A percentile compares a stretch with the other conserved stretches of the same genome.
Conservation (phyloP, 352 stramenopile genomes). For the Aphanomyces stellatus region DNA sequence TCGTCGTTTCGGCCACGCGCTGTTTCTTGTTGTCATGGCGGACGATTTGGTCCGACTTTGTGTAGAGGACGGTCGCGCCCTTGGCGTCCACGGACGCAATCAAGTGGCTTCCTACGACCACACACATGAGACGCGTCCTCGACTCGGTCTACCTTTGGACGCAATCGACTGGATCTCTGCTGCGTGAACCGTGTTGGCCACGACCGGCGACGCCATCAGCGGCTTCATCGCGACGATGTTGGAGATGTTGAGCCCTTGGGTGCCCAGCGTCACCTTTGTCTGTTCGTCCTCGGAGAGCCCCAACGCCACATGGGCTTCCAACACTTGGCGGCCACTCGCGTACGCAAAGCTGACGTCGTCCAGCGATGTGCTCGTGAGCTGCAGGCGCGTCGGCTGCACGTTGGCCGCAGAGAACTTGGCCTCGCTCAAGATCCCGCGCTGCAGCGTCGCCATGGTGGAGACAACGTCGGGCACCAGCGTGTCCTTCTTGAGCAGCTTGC, state of each 20-base stretch:
- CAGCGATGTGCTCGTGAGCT: neutral
- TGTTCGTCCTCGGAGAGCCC: conserved; percentile 5
- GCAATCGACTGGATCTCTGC: conserved; percentile 21
- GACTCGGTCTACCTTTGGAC: neutral
- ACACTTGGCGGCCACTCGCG: neutral
- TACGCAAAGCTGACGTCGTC: conserved; percentile 3
- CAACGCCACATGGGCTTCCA: neutral
- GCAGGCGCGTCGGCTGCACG: conserved; percentile 10
- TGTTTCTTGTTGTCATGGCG: conserved; percentile 14
- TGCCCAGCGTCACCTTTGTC: conserved; percentile 3
- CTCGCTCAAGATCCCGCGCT: conserved; percentile 16
- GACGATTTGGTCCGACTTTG: neutral
- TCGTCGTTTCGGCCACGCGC: neutral
- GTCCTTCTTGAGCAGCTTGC: conserved; percentile 19
- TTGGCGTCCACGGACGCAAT: conserved; percentile 8
- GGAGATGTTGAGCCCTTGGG: conserved; percentile 16
- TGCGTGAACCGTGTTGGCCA: conserved; percentile 4
- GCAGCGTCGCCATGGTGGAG: neutral
- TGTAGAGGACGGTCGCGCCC: conserved; percentile 7
- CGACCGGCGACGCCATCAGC: neutral
- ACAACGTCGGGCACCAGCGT: neutral
- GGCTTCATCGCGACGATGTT: conserved; percentile 19
- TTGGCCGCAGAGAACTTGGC: conserved; percentile 7
- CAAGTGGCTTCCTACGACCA: neutral
- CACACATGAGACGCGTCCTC: too few species aligned